These are phyloP conservation scores for Castanea crenata DNA, from an alignment of 306 rosid species.

Conservation along the genomic window DNA sequence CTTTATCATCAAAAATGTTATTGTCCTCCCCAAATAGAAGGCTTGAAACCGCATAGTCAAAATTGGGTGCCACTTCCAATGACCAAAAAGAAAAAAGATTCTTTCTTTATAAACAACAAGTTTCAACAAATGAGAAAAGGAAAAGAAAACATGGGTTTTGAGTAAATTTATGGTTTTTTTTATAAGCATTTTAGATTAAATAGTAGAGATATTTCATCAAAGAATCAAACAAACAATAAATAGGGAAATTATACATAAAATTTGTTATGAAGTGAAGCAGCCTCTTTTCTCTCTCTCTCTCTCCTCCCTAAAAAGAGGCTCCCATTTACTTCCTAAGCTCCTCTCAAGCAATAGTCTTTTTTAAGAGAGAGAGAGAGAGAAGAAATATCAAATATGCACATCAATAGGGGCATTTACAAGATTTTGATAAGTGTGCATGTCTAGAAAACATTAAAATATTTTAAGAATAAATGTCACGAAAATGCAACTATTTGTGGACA, in stretches of 20 bases:
- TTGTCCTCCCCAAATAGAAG: slow-evolving; percentile 78
- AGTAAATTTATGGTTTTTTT: slow-evolving; percentile 3
- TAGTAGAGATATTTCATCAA: slow-evolving; percentile 7
- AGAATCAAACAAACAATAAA: slow-evolving; percentile 12
- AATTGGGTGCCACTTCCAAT: slow-evolving; percentile 80
- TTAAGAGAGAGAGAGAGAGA: slow-evolving; percentile 31
- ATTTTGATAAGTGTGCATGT: slow-evolving; percentile 13
- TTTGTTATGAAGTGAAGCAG: slow-evolving; percentile 6
- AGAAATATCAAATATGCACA: background rate
- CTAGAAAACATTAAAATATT: too few species aligned
- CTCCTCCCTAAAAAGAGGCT: too few species aligned
- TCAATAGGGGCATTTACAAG: slow-evolving; percentile 30
- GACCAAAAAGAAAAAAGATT: background rate
- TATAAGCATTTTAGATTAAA: background rate
- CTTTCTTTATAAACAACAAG: background rate
- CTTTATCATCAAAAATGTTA: slow-evolving; percentile 52
- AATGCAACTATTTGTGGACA: too few species aligned
- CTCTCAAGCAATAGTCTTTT: too few species aligned
- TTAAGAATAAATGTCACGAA: too few species aligned
- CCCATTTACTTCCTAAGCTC: too few species aligned
- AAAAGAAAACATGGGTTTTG: slow-evolving; percentile 9
- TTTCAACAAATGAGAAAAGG: background rate
- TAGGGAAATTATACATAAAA: slow-evolving; percentile 32
- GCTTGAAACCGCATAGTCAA: slow-evolving; percentile 58
- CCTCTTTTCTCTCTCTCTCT: slow-evolving; percentile 6